Evolutionary conservation across 306 rosid genomes (phyloP).

Genomic region (Vigna hirtella): DNA sequence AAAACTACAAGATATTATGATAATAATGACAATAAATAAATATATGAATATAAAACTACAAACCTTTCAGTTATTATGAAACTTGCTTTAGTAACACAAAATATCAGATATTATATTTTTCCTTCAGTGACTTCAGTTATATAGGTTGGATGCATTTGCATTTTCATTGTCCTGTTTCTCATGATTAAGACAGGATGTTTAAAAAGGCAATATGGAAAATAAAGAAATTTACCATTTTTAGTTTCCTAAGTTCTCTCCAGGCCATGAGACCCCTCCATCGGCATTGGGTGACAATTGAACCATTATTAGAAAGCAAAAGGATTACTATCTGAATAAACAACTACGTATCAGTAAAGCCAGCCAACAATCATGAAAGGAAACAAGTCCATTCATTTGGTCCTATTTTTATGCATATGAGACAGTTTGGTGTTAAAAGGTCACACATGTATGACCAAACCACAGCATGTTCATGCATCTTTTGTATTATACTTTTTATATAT

Average conservation of each 20-base stretch:
- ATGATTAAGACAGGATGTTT: conserved; percentile 29
- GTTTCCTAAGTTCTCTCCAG: conserved; percentile 86
- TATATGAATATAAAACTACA: not conserved
- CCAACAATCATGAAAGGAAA: conserved; percentile 15
- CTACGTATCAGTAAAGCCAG: conserved; percentile 28
- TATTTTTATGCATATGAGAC: not conserved
- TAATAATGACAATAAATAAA: not conserved
- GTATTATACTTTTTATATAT: too few species aligned
- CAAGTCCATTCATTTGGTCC: conserved; percentile 14
- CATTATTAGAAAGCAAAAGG: conserved; percentile 56
- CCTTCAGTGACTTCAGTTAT: conserved; percentile 22
- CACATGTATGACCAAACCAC: not conserved
- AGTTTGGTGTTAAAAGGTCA: too few species aligned
- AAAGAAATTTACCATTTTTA: conserved; percentile 73
- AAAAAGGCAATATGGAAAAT: not conserved
- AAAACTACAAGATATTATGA: not conserved
- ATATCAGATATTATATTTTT: conserved; percentile 6
- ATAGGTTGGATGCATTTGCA: conserved; percentile 31
- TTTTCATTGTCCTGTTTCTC: conserved; percentile 9
- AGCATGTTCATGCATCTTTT: not conserved
- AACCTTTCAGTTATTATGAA: conserved; percentile 6
- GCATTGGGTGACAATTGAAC: conserved; percentile 79
- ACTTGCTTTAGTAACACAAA: not conserved
- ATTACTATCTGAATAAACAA: conserved; percentile 68
- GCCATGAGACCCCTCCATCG: conserved; percentile 83